Conservation (phyloP, 106 monocot species). For the Platanthera zijinensis region DNA sequence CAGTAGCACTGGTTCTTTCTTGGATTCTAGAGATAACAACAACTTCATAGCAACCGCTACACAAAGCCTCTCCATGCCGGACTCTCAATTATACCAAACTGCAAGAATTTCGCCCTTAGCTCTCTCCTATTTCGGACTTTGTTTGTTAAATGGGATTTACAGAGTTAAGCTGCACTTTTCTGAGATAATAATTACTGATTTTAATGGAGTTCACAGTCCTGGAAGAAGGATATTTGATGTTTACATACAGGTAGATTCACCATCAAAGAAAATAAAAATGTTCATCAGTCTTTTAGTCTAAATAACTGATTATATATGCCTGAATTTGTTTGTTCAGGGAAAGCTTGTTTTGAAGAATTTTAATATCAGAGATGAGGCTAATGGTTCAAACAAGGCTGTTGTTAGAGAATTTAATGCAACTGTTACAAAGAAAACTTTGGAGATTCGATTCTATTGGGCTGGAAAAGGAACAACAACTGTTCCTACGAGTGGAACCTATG, state of each 20-base stretch:
- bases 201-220: conserved; percentile 41
- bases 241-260: conserved; percentile 53
- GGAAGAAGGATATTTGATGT: conserved; percentile 71
- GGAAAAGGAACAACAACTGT: conserved; percentile 69
- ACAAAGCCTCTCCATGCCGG: conserved; percentile 26
- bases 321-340: conserved; percentile 28
- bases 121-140: conserved; percentile 24
- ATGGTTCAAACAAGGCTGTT: conserved; percentile 41
- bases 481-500: conserved; percentile 65
- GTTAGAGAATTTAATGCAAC: conserved; percentile 36
- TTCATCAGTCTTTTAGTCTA: background rate
- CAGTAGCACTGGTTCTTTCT: conserved; percentile 77
- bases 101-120: conserved; percentile 31
- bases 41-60: conserved; percentile 55
- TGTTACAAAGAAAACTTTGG: conserved; percentile 39
- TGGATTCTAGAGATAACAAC: conserved; percentile 54
- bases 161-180: conserved; percentile 35
- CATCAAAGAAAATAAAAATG: background rate
- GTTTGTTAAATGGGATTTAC: conserved; percentile 28
- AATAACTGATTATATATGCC: background rate
- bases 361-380: conserved; percentile 49
- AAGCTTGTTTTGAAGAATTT: conserved; percentile 62
- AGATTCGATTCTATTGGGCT: conserved; percentile 77
- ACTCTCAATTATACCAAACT: conserved; percentile 16
- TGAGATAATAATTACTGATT: conserved; percentile 50